Evolutionary conservation across 139 green algal genomes (phyloP).

Genomic region (Ostreobium quekettii): DNA sequence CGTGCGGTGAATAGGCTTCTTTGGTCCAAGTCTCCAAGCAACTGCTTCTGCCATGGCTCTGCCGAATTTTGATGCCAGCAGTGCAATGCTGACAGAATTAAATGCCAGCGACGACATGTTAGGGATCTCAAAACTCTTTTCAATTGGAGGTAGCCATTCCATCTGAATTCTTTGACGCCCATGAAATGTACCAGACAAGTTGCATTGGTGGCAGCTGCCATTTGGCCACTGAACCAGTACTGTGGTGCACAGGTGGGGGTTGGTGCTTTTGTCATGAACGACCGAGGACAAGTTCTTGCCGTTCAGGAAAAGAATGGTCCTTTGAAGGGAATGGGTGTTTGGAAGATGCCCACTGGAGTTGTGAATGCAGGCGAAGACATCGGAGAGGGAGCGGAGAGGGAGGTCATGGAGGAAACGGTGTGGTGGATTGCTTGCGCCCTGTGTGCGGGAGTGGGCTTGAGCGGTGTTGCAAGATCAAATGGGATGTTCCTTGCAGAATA

Average conservation of each 20-base stretch:
- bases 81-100: too few relatives aligned
- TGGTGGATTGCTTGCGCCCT: too few relatives aligned
- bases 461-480: too few relatives aligned
- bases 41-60: too few relatives aligned
- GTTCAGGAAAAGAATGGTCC: conserved; percentile 68
- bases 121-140: too few relatives aligned
- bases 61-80: too few relatives aligned
- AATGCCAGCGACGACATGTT: too few relatives aligned
- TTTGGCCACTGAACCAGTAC: neutral
- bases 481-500: too few relatives aligned
- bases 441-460: too few relatives aligned
- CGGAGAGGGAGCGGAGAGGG: neutral
- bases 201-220: neutral
- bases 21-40: neutral
- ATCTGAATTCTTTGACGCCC: too few relatives aligned
- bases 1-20: neutral
- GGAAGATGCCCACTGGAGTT: conserved; percentile 75
- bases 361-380: conserved; percentile 27
- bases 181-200: too few relatives aligned
- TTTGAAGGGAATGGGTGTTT: conserved; percentile 60
- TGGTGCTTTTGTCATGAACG: conserved; percentile 73
- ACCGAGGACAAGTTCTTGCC: conserved; percentile 48
- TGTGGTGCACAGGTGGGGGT: conserved; percentile 56
- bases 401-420: conserved; percentile 16
- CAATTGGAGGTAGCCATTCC: too few relatives aligned